These are phyloP conservation scores for Psilocybe azurescens DNA, from an alignment of 768 basidiomycete species.

Conservation along the genomic window DNA sequence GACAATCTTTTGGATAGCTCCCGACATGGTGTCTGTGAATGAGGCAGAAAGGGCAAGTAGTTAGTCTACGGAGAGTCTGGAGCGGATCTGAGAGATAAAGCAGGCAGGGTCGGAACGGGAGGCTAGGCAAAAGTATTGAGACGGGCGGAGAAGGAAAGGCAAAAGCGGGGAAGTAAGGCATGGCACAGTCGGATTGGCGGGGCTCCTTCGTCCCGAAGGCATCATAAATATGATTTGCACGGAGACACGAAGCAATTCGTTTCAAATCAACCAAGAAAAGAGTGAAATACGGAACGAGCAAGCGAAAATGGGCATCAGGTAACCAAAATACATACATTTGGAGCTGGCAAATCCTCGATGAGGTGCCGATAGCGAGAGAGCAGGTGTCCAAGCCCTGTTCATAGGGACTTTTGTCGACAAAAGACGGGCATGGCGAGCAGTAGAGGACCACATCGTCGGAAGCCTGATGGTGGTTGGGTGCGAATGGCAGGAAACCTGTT, in stretches of 20 bases:
- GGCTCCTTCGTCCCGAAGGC: constrained; percentile 6
- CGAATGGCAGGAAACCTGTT: not conserved
- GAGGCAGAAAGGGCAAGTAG: constrained; percentile 4
- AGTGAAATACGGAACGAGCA: not conserved
- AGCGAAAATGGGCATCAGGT: not conserved
- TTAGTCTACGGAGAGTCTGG: constrained; percentile 3
- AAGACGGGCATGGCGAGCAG: constrained; percentile 20
- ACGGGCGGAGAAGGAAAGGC: not conserved
- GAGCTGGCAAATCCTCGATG: constrained; percentile 22
- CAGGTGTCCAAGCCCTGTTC: constrained; percentile 18
- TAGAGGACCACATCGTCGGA: constrained; percentile 20
- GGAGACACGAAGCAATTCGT: not conserved
- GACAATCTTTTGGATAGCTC: constrained; percentile 64
- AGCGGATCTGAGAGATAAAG: not conserved
- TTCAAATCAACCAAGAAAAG: not conserved
- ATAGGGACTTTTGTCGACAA: constrained; percentile 20
- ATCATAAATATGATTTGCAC: constrained; percentile 7
- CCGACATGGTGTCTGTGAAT: constrained; percentile 27
- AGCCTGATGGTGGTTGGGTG: constrained; percentile 1
- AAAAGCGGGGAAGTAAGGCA: constrained; percentile 1
- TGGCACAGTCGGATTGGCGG: constrained; percentile 2
- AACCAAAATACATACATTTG: constrained; percentile 18
- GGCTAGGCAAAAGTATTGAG: not conserved
- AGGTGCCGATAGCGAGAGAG: constrained; percentile 9
- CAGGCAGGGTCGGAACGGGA: constrained; percentile 4